Evolutionary conservation across 176 grass and related monocot genomes (phyloP), one percentile per base, ranked within the genome.

Genomic region (Melocanna baccifera): DNA sequence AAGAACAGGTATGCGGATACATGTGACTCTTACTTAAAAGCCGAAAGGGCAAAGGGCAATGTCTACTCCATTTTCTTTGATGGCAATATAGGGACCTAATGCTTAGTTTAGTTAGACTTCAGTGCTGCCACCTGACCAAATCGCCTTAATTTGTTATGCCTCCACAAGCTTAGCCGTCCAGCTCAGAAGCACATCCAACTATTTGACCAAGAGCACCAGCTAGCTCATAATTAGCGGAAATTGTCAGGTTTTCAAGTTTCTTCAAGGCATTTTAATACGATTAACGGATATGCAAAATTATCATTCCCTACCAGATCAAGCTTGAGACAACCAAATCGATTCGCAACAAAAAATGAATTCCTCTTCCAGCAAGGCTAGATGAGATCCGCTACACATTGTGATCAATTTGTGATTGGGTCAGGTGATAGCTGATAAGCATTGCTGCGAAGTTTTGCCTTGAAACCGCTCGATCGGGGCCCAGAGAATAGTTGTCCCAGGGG

Each of bases 131-230:
- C 69, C 9, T 23, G 75, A 83, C 39, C 39, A 56, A 75, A 55
- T 28, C 34, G 26, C 58, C 9, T 53, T 3, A 25, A 56, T 57
- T 73, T 85, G 69, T 68, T 61, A 57, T 43, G 47, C 14, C 69
- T 46, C 62, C 18, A 62, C 72, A 28, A 53, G 66, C 58, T 62
- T 75, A 85, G 41, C 46, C 52, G 3, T 75, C 76, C 76, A 89
- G 82, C 61, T 85, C 82, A 81, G 63, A 67, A 39, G 15, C 75
- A 19, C 48, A 79, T 41, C 75, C 87, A 84, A 71, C 53, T 63
- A 80, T 45, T 59, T 80, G 87, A 80, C 59, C 39, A 22, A 1
- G 20, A 73, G 28, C 15, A 53, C 7, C 63, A 7, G 19, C 73
- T 71, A 81, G 62, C 76, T 80, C 81, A 45, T 19, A 61, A 42